These are phyloP conservation scores for Notholithocarpus densiflorus DNA, from an alignment of 306 rosid species.

Conservation along the genomic window DNA sequence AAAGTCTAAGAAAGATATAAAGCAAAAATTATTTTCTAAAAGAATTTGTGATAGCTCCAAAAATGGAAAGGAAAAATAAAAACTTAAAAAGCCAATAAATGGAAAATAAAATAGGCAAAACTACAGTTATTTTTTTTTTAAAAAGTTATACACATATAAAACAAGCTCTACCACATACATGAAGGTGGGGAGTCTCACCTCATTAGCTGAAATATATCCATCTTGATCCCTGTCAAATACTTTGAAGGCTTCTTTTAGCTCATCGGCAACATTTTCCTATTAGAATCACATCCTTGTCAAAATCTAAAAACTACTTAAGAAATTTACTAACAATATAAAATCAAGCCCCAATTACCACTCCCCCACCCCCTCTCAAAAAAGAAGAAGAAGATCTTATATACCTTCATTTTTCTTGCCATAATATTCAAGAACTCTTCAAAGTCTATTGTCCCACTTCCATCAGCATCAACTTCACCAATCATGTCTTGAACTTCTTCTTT, in stretches of 20 bases:
- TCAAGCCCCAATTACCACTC: no score
- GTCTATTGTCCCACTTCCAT: conserved; percentile 41
- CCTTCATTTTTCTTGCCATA: conserved; percentile 57
- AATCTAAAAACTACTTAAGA: not conserved
- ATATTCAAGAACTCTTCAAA: conserved; percentile 47
- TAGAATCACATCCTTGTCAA: not conserved
- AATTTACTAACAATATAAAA: not conserved
- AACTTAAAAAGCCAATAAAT: no score
- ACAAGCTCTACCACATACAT: not conserved
- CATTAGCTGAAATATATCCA: conserved; percentile 47
- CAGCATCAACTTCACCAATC: conserved; percentile 38
- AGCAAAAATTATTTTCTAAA: not conserved
- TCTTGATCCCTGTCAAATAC: conserved; percentile 59
- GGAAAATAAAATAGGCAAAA: no score
- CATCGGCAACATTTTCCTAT: conserved; percentile 49
- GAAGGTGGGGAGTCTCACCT: conserved; percentile 21
- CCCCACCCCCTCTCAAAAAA: no score
- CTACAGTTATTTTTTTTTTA: no score
- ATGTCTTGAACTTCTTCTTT: conserved; percentile 43
- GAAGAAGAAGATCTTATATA: not conserved
- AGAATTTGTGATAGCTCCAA: no score
- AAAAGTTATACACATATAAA: not conserved
- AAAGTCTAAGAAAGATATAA: not conserved
- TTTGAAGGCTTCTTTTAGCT: conserved; percentile 56
- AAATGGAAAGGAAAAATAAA: no score